Conservation (phyloP, 306 rosid genomes). For the Herpetospermum pedunculosum region DNA sequence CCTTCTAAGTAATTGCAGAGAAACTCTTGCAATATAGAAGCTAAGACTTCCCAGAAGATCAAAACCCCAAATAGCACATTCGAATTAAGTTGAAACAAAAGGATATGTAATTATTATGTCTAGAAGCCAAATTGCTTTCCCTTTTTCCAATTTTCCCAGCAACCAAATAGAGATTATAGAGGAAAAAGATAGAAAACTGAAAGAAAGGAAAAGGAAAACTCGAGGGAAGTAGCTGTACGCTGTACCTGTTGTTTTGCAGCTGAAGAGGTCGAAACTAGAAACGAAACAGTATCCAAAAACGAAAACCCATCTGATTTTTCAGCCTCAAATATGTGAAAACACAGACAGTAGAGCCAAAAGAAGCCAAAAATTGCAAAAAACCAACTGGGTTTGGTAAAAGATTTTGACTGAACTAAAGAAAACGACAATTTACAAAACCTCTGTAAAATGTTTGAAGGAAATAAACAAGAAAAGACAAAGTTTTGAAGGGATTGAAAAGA, state of each 20-base stretch:
- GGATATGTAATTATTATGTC: neutral
- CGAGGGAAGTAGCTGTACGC: constrained; percentile 11
- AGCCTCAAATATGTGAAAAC: constrained; percentile 17
- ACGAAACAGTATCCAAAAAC: constrained; percentile 8
- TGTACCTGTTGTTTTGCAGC: constrained; percentile 11
- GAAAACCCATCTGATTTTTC: constrained; percentile 18
- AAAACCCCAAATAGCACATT: neutral
- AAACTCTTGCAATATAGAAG: neutral
- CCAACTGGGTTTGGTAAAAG: constrained; percentile 32
- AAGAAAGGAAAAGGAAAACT: neutral
- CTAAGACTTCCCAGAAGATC: neutral
- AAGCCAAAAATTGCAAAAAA: constrained; percentile 25
- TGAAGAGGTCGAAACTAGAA: constrained; percentile 14
- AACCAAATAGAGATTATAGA: constrained; percentile 13
- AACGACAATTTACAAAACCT: constrained; percentile 28
- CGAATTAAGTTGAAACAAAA: constrained; percentile 14
- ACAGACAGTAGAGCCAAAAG: constrained; percentile 14
- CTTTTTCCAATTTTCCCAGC: constrained; percentile 7
- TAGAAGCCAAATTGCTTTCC: neutral
- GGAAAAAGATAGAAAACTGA: constrained; percentile 6
- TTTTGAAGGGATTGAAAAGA: neutral
- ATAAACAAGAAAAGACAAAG: neutral
- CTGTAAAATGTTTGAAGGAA: constrained; percentile 12
- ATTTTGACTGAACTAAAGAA: constrained; percentile 40
- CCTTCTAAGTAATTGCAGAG: neutral